These are phyloP conservation scores for Didymella segeticola DNA, from an alignment of 2,329 filamentous ascomycete species.

Conservation along the genomic window DNA sequence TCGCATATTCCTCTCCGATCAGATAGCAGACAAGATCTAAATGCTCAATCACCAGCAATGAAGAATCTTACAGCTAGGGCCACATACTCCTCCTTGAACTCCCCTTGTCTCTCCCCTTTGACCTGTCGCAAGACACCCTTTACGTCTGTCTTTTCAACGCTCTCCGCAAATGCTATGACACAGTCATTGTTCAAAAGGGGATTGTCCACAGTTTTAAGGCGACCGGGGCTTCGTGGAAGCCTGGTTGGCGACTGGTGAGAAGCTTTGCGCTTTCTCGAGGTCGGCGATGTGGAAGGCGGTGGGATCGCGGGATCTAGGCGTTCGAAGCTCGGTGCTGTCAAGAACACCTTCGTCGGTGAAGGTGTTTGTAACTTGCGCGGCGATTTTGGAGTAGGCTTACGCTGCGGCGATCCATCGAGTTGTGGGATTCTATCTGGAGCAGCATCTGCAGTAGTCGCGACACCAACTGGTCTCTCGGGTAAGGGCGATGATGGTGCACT, in stretches of 20 bases:
- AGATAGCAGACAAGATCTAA: too few species aligned
- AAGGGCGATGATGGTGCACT: slow-evolving; percentile 24
- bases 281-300: background rate
- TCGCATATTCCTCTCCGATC: too few species aligned
- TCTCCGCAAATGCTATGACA: slow-evolving; percentile 45
- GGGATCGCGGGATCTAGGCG: background rate
- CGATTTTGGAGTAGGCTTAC: background rate
- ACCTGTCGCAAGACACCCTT: slow-evolving; percentile 48
- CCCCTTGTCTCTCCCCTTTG: slow-evolving; percentile 46
- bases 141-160: slow-evolving; percentile 19
- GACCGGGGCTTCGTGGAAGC: slow-evolving; percentile 16
- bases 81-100: slow-evolving; percentile 51
- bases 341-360: background rate
- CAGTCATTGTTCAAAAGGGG: slow-evolving; percentile 43
- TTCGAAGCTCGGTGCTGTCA: background rate
- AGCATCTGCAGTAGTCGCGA: background rate
- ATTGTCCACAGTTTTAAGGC: slow-evolving; percentile 34
- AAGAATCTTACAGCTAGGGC: slow-evolving; percentile 52
- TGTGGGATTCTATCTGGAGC: slow-evolving; percentile 3
- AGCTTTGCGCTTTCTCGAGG: slow-evolving; percentile 22
- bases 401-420: slow-evolving; percentile 17
- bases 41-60: slow-evolving; percentile 5
- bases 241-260: background rate
- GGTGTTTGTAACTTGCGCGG: background rate
- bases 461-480: background rate